Percentiles rank a stretch among this genome's conserved stretches.
Conservation (phyloP, 2,329 filamentous ascomycete species). For the Verticillium albo-atrum region DNA sequence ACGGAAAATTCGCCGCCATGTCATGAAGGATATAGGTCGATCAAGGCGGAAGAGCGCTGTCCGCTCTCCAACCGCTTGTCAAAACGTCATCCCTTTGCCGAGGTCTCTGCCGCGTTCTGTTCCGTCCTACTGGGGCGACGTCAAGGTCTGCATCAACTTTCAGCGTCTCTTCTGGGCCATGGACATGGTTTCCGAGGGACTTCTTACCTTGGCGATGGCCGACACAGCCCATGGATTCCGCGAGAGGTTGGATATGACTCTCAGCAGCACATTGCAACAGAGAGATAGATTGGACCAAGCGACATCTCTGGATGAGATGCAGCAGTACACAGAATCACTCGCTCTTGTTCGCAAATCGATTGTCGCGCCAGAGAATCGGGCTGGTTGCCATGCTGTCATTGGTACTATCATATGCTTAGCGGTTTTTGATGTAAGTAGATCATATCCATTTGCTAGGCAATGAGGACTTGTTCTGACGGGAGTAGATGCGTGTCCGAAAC, state of each 20-base stretch:
- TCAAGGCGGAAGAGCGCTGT: constrained; percentile 4
- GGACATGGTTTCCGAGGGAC: constrained; percentile 13
- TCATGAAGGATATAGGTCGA: constrained; percentile 14
- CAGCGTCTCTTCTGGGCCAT: constrained; percentile 13
- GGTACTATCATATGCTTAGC: constrained; percentile 15
- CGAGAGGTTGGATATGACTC: neutral
- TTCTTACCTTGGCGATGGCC: constrained; percentile 12
- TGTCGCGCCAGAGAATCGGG: neutral
- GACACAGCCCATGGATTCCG: constrained; percentile 1
- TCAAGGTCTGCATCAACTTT: constrained; percentile 14
- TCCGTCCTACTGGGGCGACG: constrained; percentile 14
- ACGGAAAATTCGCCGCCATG: constrained; percentile 16
- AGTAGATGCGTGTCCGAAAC: constrained; percentile 11
- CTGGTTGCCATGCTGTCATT: constrained; percentile 6
- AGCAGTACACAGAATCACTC: constrained; percentile 14
- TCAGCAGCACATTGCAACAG: neutral
- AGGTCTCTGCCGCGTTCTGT: neutral
- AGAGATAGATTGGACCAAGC: no score
- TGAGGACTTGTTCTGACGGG: neutral
- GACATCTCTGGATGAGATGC: constrained; percentile 2
- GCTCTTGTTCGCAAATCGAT: constrained; percentile 9
- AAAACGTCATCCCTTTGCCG: neutral
- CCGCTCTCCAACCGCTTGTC: neutral
- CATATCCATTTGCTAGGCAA: neutral
- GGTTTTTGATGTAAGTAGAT: constrained; percentile 12